Evolutionary conservation across 2,329 filamentous ascomycete species (phyloP), one percentile per base, ranked within the genome.

Genomic region (Sphaerulina musiva): DNA sequence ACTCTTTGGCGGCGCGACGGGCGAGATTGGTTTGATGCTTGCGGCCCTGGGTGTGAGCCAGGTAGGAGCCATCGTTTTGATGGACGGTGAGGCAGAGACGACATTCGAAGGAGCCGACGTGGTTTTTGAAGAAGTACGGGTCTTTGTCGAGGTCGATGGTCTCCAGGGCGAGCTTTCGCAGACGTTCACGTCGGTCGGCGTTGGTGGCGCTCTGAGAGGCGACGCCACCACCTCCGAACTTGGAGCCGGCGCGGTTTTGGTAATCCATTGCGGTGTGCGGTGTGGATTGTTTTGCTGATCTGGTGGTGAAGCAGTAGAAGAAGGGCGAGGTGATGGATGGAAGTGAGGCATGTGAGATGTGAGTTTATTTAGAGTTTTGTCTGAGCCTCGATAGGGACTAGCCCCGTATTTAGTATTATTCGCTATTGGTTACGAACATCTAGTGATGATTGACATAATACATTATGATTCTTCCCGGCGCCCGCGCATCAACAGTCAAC

Each of bases 41-140:
- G 70, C 93, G 89, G 55, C 93, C 93, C 74, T 98, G 93, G 3
- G 93, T 98, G 75, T 98, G 93, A 1, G 93, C 93, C 62, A 98
- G 89, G 74, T 98, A 98, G 46, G 91, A 96, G 59, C 93, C 93
- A 76, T 98, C 93, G 72, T 98, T 98, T 69, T 98, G 93, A 79
- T 98, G 93, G 4, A 97, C 92, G 0, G 93, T 98, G 26, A 98
- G 78, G 69, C 93, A 98, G 40, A 98, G 86, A 31, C 93, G 88
- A 73, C 93, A 98, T 74, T 98, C 93, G 74, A 96, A 98, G 68
- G 87, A 93, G 68, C 93, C 93, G 66, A 97, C 89, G 74, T 98
- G 92, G 78, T 98, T 98, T 73, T 95, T 95, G 85, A 98, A 98
- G 79, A 97, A 96, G 81, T 97, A 98, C 0, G 93, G 93, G 76